Base-by-base conservation (phyloP, 1,284 basidiomycete genomes). In the Austroboletus olivaceoglutinosus region DNA sequence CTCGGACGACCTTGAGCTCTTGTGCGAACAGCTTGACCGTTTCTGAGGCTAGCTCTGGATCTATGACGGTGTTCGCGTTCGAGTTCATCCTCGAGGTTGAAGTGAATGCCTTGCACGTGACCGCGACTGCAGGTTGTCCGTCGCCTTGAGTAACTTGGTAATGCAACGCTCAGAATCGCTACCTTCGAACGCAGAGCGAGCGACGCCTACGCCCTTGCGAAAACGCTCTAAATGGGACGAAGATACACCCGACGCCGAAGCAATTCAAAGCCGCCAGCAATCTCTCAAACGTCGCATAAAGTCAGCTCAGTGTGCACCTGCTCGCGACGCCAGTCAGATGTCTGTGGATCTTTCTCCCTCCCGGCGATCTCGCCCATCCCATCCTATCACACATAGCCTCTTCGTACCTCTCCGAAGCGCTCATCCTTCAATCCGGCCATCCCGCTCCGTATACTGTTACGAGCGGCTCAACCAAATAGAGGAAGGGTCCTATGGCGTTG, bases 401-500 rank as follows among this genome's bases (percentile, higher is more conserved):
- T 86, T 81, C 64, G 91, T 89, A 0, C 93, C 92, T 2, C 81
- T 80, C 33, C 77, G 93, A 50, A 85, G 80, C 3, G 70, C 73
- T 4, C 90, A 96, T 65, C 92, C 91, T 21, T 76, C 84, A 1
- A 80, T 96, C 33, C 68, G 78, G 30, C 83, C 91, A 1, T 95
- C 94, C 34, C 85, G 94, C 19, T 94, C 92, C 4, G 94, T 97
- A 5, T 95, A 93, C 71, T 86, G 80, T 63, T 97, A 96, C 69
- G 93, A 97, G 63, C 77, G 91, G 13, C 77, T 99, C 34, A 99
- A 99, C 70, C 93, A 98, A 62, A 99, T 99, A 62, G 97, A 99
- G 72, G 97, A 99, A 73, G 97, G 97, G 2, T 95, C 95, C 0
- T 99, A 99, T 64, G 97, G 97, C 16, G 85, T 99, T 39, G 97